Evolutionary conservation across 2,329 filamentous ascomycete genomes (phyloP).

Genomic region (Fusarium poae): DNA sequence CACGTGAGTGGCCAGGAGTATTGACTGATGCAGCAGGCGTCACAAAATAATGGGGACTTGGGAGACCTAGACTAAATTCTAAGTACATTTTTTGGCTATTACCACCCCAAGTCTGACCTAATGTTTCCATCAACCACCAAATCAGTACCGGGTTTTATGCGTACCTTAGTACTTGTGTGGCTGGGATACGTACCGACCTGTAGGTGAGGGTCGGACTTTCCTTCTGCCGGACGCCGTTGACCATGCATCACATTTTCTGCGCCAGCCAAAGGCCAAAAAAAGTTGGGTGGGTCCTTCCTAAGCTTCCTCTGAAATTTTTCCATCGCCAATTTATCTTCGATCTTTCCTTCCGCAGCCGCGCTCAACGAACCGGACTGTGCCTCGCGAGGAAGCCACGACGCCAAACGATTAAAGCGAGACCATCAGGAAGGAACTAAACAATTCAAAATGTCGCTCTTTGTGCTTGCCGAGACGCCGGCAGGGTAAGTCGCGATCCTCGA

Average conservation of each 20-base stretch:
- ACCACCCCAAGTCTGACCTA: too few species aligned
- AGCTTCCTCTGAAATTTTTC: constrained; percentile 60
- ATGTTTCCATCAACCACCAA: too few species aligned
- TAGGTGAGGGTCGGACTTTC: constrained; percentile 45
- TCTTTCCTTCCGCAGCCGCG: constrained; percentile 52
- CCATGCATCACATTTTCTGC: constrained; percentile 49
- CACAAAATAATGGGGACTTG: too few species aligned
- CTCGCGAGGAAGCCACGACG: constrained; percentile 53
- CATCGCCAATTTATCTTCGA: constrained; percentile 52
- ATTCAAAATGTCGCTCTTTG: constrained; percentile 84
- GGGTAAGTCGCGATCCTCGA: constrained; percentile 63
- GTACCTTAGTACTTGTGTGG: background rate
- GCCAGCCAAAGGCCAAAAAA: constrained; percentile 53
- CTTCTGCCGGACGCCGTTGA: constrained; percentile 46
- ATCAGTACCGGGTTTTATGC: too few species aligned
- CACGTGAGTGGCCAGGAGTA: constrained; percentile 49
- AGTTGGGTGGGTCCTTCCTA: constrained; percentile 54
- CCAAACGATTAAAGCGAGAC: constrained; percentile 52
- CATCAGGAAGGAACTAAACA: constrained; percentile 49
- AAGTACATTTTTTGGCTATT: too few species aligned
- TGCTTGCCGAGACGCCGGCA: constrained; percentile 93
- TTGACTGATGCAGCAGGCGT: background rate
- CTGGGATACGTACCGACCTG: constrained; percentile 25
- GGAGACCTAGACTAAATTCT: too few species aligned
- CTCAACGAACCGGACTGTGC: constrained; percentile 56